Evolutionary conservation across 192 early-diverging fungal genomes (phyloP).

Genomic region (Linnemannia schmuckeri): DNA sequence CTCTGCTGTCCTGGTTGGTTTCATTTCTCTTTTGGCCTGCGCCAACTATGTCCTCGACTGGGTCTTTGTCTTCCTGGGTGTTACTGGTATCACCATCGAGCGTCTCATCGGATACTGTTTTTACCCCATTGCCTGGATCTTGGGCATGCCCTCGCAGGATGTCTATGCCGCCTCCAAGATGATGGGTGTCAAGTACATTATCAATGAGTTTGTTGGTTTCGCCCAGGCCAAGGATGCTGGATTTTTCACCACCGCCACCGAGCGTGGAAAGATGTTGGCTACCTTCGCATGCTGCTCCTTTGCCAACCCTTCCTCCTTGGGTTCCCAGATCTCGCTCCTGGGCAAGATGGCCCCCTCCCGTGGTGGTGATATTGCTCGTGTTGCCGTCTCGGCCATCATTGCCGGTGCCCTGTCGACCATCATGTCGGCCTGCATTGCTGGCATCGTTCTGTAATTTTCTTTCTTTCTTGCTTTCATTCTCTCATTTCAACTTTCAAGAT

Average conservation of each 20-base stretch:
- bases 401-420: slow-evolving; percentile 84
- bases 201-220: slow-evolving; percentile 93
- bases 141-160: slow-evolving; percentile 73
- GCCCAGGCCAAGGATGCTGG: slow-evolving; percentile 40
- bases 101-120: slow-evolving; percentile 84
- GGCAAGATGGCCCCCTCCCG: slow-evolving; percentile 82
- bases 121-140: slow-evolving; percentile 78
- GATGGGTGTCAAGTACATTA: slow-evolving; percentile 61
- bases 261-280: slow-evolving; percentile 64
- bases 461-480: neutral
- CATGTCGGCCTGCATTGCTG: slow-evolving; percentile 85
- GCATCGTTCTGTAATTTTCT: slow-evolving; percentile 67
- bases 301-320: slow-evolving; percentile 87
- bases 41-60: slow-evolving; percentile 80
- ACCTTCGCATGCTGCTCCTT: slow-evolving; percentile 92
- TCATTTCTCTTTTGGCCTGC: slow-evolving; percentile 79
- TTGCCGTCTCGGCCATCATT: slow-evolving; percentile 85
- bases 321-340: slow-evolving; percentile 83
- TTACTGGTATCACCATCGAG: slow-evolving; percentile 72
- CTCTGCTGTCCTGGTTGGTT: slow-evolving; percentile 78
- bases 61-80: slow-evolving; percentile 74
- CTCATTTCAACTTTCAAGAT: slow-evolving; percentile 6
- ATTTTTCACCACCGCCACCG: slow-evolving; percentile 53
- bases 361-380: slow-evolving; percentile 74
- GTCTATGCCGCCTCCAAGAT: slow-evolving; percentile 72